Conservation (phyloP, 345 rosid genomes). For the Populus davidiana region DNA sequence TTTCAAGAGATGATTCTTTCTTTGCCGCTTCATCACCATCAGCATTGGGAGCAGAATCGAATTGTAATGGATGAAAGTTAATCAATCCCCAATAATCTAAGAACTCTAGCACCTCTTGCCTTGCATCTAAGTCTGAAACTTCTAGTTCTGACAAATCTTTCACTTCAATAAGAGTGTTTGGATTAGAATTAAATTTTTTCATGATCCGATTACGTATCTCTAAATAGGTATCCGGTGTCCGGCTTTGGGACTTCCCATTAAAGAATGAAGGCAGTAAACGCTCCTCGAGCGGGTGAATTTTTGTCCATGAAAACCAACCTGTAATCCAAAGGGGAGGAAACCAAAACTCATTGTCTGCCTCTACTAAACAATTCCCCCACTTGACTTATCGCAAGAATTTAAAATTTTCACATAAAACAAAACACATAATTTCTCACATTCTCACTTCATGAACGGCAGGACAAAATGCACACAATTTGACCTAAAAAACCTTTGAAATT, state of each 20-base stretch:
- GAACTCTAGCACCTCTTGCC: conserved; percentile 89
- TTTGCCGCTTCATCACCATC: conserved; percentile 35
- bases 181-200: conserved; percentile 74
- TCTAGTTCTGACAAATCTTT: conserved; percentile 79
- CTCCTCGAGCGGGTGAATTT: conserved; percentile 81
- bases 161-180: conserved; percentile 52
- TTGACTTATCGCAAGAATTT: neutral
- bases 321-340: conserved; percentile 11
- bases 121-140: conserved; percentile 70
- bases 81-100: conserved; percentile 98
- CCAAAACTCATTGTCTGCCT: neutral
- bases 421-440: neutral
- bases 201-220: conserved; percentile 86
- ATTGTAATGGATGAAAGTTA: conserved; percentile 85
- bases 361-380: neutral
- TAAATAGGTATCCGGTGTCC: conserved; percentile 61
- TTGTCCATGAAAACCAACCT: conserved; percentile 99
- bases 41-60: conserved; percentile 38
- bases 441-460: neutral
- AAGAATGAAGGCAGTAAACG: conserved; percentile 74
- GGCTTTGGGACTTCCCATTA: conserved; percentile 62
- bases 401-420: neutral
- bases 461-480: neutral
- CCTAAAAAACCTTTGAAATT: neutral
- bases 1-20: conserved; percentile 56